Conservation (phyloP, 108 stramenopile genomes). For the Nannochloropsis gaditana region DNA sequence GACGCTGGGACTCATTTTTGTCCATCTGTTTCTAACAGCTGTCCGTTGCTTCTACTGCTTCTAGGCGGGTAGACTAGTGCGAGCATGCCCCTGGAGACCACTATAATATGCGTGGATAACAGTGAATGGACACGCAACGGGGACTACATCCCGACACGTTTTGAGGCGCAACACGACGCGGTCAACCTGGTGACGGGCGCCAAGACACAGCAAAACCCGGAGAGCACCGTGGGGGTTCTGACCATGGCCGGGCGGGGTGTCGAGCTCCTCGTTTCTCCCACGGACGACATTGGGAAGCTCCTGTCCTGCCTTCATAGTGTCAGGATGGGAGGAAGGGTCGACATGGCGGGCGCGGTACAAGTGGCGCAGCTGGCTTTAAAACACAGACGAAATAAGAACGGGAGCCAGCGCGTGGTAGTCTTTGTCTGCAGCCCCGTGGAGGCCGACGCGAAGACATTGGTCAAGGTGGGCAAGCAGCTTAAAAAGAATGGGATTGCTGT, state of each 20-base stretch:
- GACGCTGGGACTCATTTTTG: too few relatives aligned
- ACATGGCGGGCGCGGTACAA: slow-evolving; percentile 75
- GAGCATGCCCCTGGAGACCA: slow-evolving; percentile 87
- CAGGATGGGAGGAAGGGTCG: slow-evolving; percentile 52
- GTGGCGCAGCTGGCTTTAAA: slow-evolving; percentile 90
- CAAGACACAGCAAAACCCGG: slow-evolving; percentile 87
- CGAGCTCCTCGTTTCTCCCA: slow-evolving; percentile 80
- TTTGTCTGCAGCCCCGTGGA: slow-evolving; percentile 77
- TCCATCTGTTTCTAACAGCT: too few relatives aligned
- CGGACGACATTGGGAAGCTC: slow-evolving; percentile 90
- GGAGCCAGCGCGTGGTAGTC: slow-evolving; percentile 81
- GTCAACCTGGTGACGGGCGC: slow-evolving; percentile 82
- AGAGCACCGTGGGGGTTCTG: slow-evolving; percentile 91
- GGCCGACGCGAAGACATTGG: slow-evolving; percentile 53
- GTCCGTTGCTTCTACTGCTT: too few relatives aligned
- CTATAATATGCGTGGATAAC: slow-evolving; percentile 93
- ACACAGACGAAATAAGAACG: slow-evolving; percentile 96
- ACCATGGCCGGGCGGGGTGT: slow-evolving; percentile 70
- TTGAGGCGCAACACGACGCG: slow-evolving; percentile 95
- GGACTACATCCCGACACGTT: slow-evolving; percentile 93
- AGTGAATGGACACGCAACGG: slow-evolving; percentile 97
- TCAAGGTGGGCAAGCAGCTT: slow-evolving; percentile 74
- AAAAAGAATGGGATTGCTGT: slow-evolving; percentile 93
- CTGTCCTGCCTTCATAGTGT: slow-evolving; percentile 71
- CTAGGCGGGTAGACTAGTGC: not conserved